Percentiles rank a stretch among this genome's conserved stretches.
Conservation (phyloP, 495 filamentous ascomycete genomes). For the Penicillium macrosclerotiorum region DNA sequence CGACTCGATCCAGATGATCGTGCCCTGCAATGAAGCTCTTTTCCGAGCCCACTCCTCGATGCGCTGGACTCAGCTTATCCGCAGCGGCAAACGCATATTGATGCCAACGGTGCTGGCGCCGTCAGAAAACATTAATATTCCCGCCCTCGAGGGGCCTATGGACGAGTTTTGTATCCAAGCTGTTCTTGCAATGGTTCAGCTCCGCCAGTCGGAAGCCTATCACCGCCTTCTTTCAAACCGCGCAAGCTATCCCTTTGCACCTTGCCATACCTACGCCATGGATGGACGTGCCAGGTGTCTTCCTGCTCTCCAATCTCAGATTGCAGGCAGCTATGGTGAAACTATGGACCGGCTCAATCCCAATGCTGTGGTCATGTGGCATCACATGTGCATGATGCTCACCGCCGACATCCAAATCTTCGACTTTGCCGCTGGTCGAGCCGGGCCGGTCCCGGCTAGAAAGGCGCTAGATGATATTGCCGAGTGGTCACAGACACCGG, state of each 20-base stretch:
- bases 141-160: conserved; percentile 30
- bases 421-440: conserved; percentile 48
- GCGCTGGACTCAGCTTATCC: conserved; percentile 48
- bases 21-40: conserved; percentile 46
- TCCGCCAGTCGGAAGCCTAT: conserved; percentile 45
- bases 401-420: conserved; percentile 52
- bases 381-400: conserved; percentile 53
- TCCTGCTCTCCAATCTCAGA: conserved; percentile 38
- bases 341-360: conserved; percentile 42
- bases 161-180: conserved; percentile 42
- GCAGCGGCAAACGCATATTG: conserved; percentile 35
- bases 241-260: conserved; percentile 41
- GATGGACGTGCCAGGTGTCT: conserved; percentile 43
- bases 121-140: conserved; percentile 38
- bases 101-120: conserved; percentile 40
- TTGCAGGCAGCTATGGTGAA: conserved; percentile 39
- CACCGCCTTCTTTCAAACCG: conserved; percentile 46
- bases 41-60: conserved; percentile 44
- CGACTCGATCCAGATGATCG: conserved; percentile 47
- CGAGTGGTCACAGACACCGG: conserved; percentile 50
- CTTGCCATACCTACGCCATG: conserved; percentile 45
- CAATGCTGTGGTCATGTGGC: conserved; percentile 50
- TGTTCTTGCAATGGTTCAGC: conserved; percentile 40
- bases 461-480: conserved; percentile 50
- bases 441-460: conserved; percentile 41